Percentiles rank a stretch among this genome's conserved stretches.
Conservation (phyloP, 2,329 filamentous ascomycete species). For the Cladorrhinum sp. region DNA sequence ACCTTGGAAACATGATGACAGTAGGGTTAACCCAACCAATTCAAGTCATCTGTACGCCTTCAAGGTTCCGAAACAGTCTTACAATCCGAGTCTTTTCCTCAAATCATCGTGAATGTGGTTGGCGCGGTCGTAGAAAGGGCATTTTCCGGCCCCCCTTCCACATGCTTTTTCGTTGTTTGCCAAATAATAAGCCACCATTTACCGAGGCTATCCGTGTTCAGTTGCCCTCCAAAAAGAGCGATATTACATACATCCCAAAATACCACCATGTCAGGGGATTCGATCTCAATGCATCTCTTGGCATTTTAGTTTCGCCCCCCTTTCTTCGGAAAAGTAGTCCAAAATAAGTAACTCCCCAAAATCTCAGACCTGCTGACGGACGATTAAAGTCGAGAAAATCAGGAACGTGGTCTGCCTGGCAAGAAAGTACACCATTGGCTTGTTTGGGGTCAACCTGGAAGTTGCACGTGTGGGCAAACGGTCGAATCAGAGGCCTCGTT, state of each 20-base stretch:
- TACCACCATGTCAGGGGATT: neutral
- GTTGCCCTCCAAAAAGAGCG: too few relatives aligned
- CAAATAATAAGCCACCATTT: neutral
- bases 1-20: too few relatives aligned
- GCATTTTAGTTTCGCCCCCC: too few relatives aligned
- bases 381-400: neutral
- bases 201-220: neutral
- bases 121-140: too few relatives aligned
- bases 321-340: too few relatives aligned
- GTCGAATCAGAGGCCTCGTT: slow-evolving; percentile 1
- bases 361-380: neutral
- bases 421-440: neutral
- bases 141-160: neutral
- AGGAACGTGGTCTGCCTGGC: slow-evolving; percentile 4
- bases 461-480: neutral
- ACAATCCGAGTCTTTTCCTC: too few relatives aligned
- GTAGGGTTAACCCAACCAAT: too few relatives aligned
- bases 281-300: neutral
- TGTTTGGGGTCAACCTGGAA: neutral
- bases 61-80: too few relatives aligned
- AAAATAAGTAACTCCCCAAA: neutral
- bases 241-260: too few relatives aligned
- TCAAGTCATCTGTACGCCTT: too few relatives aligned
- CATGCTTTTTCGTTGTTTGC: neutral
- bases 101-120: neutral